Evolutionary conservation across 352 stramenopile species (phyloP).

Genomic region (Globisporangium polare): DNA sequence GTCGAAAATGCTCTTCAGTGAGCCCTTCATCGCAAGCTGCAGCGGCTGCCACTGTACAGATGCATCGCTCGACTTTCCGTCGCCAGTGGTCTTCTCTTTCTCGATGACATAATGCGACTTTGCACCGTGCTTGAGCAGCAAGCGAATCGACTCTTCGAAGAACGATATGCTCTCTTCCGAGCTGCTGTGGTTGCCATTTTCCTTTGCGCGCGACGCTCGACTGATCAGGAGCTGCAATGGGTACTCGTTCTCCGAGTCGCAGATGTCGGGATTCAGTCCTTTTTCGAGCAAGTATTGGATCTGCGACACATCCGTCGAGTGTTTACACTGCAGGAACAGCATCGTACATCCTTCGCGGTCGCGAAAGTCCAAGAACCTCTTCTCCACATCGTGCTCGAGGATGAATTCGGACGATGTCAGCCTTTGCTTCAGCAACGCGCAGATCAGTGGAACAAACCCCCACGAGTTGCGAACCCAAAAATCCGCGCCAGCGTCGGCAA

Average conservation of each 20-base stretch:
- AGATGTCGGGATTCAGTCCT: constrained; percentile 64
- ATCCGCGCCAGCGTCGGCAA: constrained; percentile 50
- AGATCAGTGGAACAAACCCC: constrained; percentile 70
- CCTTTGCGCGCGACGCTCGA: constrained; percentile 20
- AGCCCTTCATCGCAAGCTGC: constrained; percentile 49
- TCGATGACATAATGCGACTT: constrained; percentile 41
- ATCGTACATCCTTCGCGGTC: constrained; percentile 74
- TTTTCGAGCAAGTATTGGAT: constrained; percentile 71
- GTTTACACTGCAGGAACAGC: constrained; percentile 77
- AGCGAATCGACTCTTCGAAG: constrained; percentile 39
- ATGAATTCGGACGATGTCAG: constrained; percentile 58
- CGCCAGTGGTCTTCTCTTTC: constrained; percentile 14
- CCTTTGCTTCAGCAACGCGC: constrained; percentile 62
- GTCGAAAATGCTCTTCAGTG: constrained; percentile 40
- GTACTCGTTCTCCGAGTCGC: constrained; percentile 54
- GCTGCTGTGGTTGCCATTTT: not conserved
- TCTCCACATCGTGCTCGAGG: constrained; percentile 48
- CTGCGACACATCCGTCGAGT: constrained; percentile 54
- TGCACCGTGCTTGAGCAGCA: constrained; percentile 52
- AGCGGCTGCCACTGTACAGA: constrained; percentile 40
- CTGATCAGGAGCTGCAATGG: constrained; percentile 57
- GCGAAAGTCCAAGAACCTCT: constrained; percentile 66
- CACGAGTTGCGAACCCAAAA: constrained; percentile 72
- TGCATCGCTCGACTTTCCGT: constrained; percentile 9
- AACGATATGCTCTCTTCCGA: constrained; percentile 23